phyloP scores from a whole-genome alignment of 164 flowering plant species.

The Nymphaea colorata region DNA sequence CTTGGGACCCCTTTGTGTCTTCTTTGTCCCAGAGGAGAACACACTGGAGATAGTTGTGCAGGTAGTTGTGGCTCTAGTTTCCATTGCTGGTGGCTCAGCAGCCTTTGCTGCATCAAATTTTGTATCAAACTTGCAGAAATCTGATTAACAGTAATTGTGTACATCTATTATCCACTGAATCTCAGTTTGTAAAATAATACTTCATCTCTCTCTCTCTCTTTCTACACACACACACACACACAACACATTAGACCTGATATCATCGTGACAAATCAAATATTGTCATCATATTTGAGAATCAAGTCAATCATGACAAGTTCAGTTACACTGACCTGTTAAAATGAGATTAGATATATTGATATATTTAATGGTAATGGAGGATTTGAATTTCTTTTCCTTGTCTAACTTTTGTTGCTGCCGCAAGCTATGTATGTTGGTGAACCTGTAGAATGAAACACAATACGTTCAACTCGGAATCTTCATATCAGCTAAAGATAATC shows the following conservation, averaged over 20 bases:
- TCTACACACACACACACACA: not conserved
- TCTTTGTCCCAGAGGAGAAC: slow-evolving; percentile 69
- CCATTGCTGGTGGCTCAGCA: slow-evolving; percentile 71
- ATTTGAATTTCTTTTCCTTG: too few relatives aligned
- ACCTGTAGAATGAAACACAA: too few relatives aligned
- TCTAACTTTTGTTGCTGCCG: too few relatives aligned
- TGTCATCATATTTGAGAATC: too few relatives aligned
- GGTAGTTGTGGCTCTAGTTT: slow-evolving; percentile 39
- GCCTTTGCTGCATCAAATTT: slow-evolving; percentile 87
- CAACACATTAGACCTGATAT: not conserved
- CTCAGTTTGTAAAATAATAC: not conserved
- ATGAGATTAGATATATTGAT: too few relatives aligned
- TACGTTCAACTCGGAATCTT: too few relatives aligned
- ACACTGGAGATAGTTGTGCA: slow-evolving; percentile 65
- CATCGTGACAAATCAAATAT: too few relatives aligned
- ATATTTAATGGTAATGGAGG: too few relatives aligned
- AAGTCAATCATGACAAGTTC: too few relatives aligned
- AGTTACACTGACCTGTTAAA: too few relatives aligned
- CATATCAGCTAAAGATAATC: too few relatives aligned
- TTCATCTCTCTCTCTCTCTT: not conserved
- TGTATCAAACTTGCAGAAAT: slow-evolving; percentile 79
- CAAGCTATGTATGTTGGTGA: too few relatives aligned
- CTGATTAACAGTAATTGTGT: slow-evolving; percentile 13
- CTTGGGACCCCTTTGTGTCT: slow-evolving; percentile 64
- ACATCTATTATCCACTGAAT: not conserved